Evolutionary conservation across 345 rosid genomes (phyloP).

Genomic region (Aquilaria yunnanensis): DNA sequence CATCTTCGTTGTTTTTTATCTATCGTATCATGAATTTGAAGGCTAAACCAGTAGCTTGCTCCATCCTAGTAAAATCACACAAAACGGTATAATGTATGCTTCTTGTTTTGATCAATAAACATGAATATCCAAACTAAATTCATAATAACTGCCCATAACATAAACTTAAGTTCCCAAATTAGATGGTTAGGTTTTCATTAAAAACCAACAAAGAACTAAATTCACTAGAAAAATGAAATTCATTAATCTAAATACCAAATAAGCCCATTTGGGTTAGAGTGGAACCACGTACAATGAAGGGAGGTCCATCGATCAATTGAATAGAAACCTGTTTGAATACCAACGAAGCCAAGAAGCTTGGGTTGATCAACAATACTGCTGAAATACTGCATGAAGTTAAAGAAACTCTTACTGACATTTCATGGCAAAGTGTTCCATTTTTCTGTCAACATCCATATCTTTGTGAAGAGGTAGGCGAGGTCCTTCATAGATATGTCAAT

Average conservation of each 20-base stretch:
- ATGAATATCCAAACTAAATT: too few species aligned
- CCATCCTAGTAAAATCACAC: conserved; percentile 36
- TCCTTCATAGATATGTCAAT: too few species aligned
- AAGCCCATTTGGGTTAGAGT: conserved; percentile 65
- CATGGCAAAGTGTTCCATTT: too few species aligned
- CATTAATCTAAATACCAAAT: conserved; percentile 30
- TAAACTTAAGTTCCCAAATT: too few species aligned
- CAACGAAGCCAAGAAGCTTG: conserved; percentile 69
- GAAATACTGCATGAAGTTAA: too few species aligned
- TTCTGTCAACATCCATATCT: too few species aligned
- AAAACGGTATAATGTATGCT: neutral
- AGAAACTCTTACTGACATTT: too few species aligned
- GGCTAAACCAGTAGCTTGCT: conserved; percentile 30
- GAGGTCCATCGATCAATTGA: conserved; percentile 49
- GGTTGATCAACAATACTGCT: conserved; percentile 37
- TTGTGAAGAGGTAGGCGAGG: too few species aligned
- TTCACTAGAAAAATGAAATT: neutral
- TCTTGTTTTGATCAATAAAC: neutral
- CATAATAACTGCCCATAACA: too few species aligned
- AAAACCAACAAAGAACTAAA: neutral
- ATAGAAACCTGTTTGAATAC: conserved; percentile 68
- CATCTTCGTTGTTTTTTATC: conserved; percentile 68
- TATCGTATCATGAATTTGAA: conserved; percentile 69
- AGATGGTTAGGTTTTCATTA: neutral
- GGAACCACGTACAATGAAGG: conserved; percentile 66